Percentiles rank a stretch among this genome's conserved stretches.
phyloP scores from a whole-genome alignment of 1,284 basidiomycete genomes.

The Ustilago sp. region DNA sequence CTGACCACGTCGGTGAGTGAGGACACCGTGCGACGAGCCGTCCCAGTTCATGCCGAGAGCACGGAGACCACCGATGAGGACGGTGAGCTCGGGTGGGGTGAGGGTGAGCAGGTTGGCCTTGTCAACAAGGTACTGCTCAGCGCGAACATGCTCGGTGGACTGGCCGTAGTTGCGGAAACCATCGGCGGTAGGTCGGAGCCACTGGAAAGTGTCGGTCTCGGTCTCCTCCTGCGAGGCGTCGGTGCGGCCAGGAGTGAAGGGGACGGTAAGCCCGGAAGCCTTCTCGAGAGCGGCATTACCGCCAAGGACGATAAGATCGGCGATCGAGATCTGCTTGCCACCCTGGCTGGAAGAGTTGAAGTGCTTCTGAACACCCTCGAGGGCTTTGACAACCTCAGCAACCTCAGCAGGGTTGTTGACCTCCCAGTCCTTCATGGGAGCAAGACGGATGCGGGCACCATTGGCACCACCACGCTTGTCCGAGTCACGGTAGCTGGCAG shows the following conservation, averaged over 20 bases:
- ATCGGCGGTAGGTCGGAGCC: conserved; percentile 39
- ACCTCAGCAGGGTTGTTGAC: conserved; percentile 45
- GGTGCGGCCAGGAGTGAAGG: conserved; percentile 46
- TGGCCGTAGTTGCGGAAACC: conserved; percentile 45
- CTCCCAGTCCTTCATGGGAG: conserved; percentile 49
- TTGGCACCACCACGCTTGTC: conserved; percentile 52
- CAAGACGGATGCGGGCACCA: conserved; percentile 43
- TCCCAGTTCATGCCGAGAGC: conserved; percentile 44
- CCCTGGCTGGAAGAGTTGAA: conserved; percentile 45
- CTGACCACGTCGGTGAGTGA: conserved; percentile 38
- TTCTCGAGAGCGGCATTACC: conserved; percentile 50
- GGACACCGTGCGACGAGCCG: conserved; percentile 34
- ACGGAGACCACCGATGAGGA: conserved; percentile 49
- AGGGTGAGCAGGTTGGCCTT: conserved; percentile 45
- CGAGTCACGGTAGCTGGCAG: conserved; percentile 37
- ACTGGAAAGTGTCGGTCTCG: conserved; percentile 39
- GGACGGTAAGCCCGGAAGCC: conserved; percentile 41
- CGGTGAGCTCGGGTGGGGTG: conserved; percentile 39
- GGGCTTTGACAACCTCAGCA: conserved; percentile 39
- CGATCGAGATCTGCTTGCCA: conserved; percentile 47
- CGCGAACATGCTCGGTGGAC: conserved; percentile 37
- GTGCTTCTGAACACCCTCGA: conserved; percentile 46
- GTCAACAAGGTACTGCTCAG: conserved; percentile 48
- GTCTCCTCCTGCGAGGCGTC: conserved; percentile 42
- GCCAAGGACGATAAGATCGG: conserved; percentile 43